Base-by-base conservation (phyloP, 1,284 basidiomycete genomes). In the Malassezia sympodialis region DNA sequence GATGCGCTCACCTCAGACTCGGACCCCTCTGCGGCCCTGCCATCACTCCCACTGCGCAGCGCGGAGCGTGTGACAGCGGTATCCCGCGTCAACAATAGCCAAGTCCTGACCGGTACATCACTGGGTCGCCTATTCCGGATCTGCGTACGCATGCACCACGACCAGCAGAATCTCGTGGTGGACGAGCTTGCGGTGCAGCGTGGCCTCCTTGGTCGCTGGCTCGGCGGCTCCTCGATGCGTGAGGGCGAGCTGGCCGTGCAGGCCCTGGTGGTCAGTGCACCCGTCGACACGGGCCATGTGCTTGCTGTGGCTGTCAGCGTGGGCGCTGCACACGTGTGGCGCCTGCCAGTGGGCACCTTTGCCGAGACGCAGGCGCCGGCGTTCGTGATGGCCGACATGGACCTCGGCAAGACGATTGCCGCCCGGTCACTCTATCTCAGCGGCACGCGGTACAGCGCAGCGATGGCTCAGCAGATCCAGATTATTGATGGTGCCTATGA, bases 251-350 rank as follows among this genome's bases (percentile, higher is more conserved):
- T 74, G 26, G 67, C 69, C 8, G 58, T 68, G 4, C 24, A 17
- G 15, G 32, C 46, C 15, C 24, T 49, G 19, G 46, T 37, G n/a
- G 24, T 49, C 46, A 24, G 21, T 3, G 14, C 46, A 23, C 23
- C 46, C 14, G 23, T 14, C 32, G 27, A 26, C 31, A 32, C 32
- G 19, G 59, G 60, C 4, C 56, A 56, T 12, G 40, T 59, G 14
- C 62, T 62, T 10, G 58, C 72, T 5, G 65, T 65, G 27, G 70
- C 69, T 21, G 55, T 69, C 31, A 62, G 69, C 19, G 55, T 54
- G 7, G 60, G 59, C 42, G 60, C 54, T 24, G 40, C 73, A 14
- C 72, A 74, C 31, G 61, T 64, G 34, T 75, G 73, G 73, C 59
- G 65, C 35, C 53, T 74, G 17, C 60, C 73, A 21, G n/a, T 67